phyloP scores from a whole-genome alignment of 345 rosid genomes.

The Physaria fendleri region DNA sequence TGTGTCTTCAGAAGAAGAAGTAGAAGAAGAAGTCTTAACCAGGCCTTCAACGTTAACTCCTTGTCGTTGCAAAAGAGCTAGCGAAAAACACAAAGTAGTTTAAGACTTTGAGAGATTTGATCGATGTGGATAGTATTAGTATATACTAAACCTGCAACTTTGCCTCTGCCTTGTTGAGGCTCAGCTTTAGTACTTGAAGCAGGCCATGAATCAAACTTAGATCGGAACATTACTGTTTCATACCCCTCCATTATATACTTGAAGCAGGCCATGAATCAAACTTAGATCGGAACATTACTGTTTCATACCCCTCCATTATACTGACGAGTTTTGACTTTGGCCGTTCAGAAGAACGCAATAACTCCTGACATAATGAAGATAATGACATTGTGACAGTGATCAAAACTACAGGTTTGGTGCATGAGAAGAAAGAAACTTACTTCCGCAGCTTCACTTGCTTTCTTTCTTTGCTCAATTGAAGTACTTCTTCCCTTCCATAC shows the following conservation, averaged over 20 bases:
- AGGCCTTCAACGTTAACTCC: constrained; percentile 91
- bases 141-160: constrained; percentile 84
- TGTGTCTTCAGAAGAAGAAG: constrained; percentile 75
- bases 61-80: constrained; percentile 85
- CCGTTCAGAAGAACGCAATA: constrained; percentile 46
- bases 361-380: constrained; percentile 44
- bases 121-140: neutral
- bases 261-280: constrained; percentile 93
- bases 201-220: constrained; percentile 93
- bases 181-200: constrained; percentile 50
- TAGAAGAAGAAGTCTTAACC: constrained; percentile 68
- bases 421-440: constrained; percentile 38
- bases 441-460: constrained; percentile 75
- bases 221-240: constrained; percentile 86
- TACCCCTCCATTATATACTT: constrained; percentile 94
- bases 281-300: constrained; percentile 79
- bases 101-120: neutral
- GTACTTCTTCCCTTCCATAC: constrained; percentile 94
- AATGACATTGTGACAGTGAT: neutral
- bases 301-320: constrained; percentile 95
- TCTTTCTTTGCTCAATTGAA: constrained; percentile 82
- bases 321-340: constrained; percentile 64
- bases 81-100: neutral
- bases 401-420: neutral
- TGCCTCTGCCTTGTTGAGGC: constrained; percentile 96